Percentiles rank a stretch among this genome's conserved stretches.
These are phyloP conservation scores for Colletotrichum destructivum DNA, from an alignment of 2,329 filamentous ascomycete species.

Conservation along the genomic window DNA sequence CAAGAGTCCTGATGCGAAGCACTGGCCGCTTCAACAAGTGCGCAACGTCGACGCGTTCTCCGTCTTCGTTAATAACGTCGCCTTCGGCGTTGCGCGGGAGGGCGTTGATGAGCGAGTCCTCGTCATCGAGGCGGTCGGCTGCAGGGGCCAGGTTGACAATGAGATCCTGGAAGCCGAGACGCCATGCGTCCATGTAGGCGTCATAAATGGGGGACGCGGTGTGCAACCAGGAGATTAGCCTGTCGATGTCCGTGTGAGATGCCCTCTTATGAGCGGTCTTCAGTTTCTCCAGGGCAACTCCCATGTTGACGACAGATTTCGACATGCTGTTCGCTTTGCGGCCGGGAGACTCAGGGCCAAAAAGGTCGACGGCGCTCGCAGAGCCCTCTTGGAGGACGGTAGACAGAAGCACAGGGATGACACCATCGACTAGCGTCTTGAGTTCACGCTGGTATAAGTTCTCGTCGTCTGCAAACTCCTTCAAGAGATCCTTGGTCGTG, in stretches of 20 bases:
- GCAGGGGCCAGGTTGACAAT: constrained; percentile 91
- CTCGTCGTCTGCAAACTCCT: constrained; percentile 87
- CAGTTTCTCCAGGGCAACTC: constrained; percentile 87
- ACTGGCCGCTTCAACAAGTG: constrained; percentile 92
- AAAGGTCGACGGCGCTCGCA: constrained; percentile 76
- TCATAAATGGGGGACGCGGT: constrained; percentile 84
- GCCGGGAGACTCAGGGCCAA: constrained; percentile 69
- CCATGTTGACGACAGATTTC: constrained; percentile 94
- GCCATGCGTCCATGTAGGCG: constrained; percentile 90
- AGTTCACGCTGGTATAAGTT: constrained; percentile 90
- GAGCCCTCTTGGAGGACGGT: constrained; percentile 83
- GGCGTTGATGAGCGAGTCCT: constrained; percentile 72
- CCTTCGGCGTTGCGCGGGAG: constrained; percentile 75
- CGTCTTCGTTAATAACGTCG: constrained; percentile 79
- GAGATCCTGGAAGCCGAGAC: constrained; percentile 93
- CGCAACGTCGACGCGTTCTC: constrained; percentile 93
- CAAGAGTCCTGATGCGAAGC: constrained; percentile 88
- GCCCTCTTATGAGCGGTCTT: constrained; percentile 85
- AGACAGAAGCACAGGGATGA: constrained; percentile 91
- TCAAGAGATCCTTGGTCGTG: constrained; percentile 82
- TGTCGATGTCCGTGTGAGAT: constrained; percentile 79
- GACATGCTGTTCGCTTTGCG: constrained; percentile 75
- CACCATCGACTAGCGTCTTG: constrained; percentile 92
- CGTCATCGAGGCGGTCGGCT: constrained; percentile 66
- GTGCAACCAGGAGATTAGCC: constrained; percentile 86